phyloP scores from a whole-genome alignment of 768 basidiomycete species.

The Coprinellus micaceus region DNA sequence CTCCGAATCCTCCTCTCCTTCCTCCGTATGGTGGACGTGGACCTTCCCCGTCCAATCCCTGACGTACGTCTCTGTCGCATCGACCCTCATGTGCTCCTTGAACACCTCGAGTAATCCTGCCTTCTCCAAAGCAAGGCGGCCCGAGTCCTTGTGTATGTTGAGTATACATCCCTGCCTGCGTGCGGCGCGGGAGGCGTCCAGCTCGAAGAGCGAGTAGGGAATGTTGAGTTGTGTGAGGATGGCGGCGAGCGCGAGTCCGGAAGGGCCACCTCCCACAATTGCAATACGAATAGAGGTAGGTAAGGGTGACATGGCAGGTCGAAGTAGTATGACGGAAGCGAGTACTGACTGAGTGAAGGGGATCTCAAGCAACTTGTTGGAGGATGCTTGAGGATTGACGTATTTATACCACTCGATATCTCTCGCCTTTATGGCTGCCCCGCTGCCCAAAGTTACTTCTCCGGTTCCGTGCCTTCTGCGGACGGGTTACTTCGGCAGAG shows the following conservation, averaged over 20 bases:
- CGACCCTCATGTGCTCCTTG: slow-evolving; percentile 14
- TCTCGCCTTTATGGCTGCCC: too few relatives aligned
- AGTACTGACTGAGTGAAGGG: too few relatives aligned
- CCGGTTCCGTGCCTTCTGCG: too few relatives aligned
- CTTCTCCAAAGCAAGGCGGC: slow-evolving; percentile 20
- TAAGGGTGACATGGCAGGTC: neutral
- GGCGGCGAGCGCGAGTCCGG: slow-evolving; percentile 24
- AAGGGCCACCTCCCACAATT: slow-evolving; percentile 16
- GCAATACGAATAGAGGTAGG: neutral
- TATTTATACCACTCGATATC: too few relatives aligned
- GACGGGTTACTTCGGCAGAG: too few relatives aligned
- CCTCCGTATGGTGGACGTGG: slow-evolving; percentile 2
- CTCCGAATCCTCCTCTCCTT: slow-evolving; percentile 3
- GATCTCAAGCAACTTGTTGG: too few relatives aligned
- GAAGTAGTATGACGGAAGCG: too few relatives aligned
- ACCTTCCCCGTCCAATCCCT: slow-evolving; percentile 14
- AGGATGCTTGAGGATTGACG: too few relatives aligned
- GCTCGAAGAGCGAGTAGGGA: slow-evolving; percentile 20
- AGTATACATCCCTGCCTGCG: slow-evolving; percentile 25
- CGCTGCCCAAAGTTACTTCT: too few relatives aligned
- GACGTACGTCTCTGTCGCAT: slow-evolving; percentile 13
- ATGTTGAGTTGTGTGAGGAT: slow-evolving; percentile 17
- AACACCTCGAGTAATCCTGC: slow-evolving; percentile 24
- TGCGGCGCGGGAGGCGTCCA: slow-evolving; percentile 15
- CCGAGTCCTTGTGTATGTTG: slow-evolving; percentile 22